Base-by-base conservation (phyloP, 768 basidiomycete genomes). In the Lentinula sp. region DNA sequence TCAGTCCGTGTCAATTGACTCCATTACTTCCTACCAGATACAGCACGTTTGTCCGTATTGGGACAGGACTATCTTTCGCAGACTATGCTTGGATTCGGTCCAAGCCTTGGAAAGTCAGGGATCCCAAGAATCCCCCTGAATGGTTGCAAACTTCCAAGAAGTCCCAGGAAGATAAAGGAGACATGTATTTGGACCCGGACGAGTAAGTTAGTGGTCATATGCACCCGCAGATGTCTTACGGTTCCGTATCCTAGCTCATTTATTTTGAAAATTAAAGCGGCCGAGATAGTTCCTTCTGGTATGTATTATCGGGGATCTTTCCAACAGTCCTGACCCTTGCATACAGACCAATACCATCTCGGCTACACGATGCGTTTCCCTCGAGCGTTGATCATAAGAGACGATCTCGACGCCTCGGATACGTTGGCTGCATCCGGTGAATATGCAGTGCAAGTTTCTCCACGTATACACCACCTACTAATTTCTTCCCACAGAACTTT, bases 301-400 rank as follows among this genome's bases (percentile, higher is more conserved):
- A 61, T 43, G 70, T 60, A 23, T 37, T 34, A 18, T 39, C 35
- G n/a, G 40, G 34, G 21, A 9, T 31, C 16, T 32, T 18, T 18
- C 2, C 15, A 23, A 62, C 55, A 4, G 8, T 46, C 35, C 59
- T 42, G 46, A 48, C 51, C 56, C 49, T 23, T 53, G 64, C 42
- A n/a, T 13, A 3, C 45, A 86, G 95, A 93, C 65, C 87, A 86
- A 65, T 98, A 93, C 66, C 89, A 89, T 57, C 71, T 94, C 64
- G 89, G 88, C 4, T 84, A 88, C 63, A 98, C 96, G 0, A 89
- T 99, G 85, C 87, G 97, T 21, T 99, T 99, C 69, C 96, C 97
- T 49, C 84, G 95, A 60, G 93, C 91, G 15, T 67, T 93, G 50
- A 69, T 73, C 2, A 93, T 95, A 62, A 84, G 93, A 23, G 90